phyloP scores from a whole-genome alignment of 176 grass and related monocot species.

The Carex parvula region DNA sequence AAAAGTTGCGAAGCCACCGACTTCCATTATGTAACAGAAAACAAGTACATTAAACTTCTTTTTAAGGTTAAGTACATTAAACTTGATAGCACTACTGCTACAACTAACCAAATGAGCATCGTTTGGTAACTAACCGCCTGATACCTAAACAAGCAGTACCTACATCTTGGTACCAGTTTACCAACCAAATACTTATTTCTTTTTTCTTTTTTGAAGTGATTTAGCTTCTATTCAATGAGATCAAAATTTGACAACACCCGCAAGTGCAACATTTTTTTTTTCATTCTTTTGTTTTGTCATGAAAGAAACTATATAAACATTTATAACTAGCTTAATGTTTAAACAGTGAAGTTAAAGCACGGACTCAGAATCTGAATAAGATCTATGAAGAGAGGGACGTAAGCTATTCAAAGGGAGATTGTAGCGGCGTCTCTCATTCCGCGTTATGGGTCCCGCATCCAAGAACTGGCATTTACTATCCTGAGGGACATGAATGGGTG shows the following conservation, averaged over 20 bases:
- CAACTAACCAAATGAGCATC: background rate
- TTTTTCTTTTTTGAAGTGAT: background rate
- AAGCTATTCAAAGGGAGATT: conserved; percentile 5
- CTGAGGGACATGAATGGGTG: conserved; percentile 83
- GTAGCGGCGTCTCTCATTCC: background rate
- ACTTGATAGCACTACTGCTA: background rate
- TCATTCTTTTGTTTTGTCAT: background rate
- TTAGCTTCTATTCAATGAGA: background rate
- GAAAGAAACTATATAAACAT: background rate
- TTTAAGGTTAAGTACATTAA: background rate
- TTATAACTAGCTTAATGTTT: background rate
- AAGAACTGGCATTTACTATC: conserved; percentile 95
- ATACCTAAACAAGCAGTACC: background rate
- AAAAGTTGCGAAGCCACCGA: background rate
- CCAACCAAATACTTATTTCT: background rate
- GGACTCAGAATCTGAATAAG: conserved; percentile 13
- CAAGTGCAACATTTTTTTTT: background rate
- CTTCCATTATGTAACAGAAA: background rate
- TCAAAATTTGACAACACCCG: background rate
- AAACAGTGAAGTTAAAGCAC: conserved; percentile 17
- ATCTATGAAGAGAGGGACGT: background rate
- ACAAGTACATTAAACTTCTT: background rate
- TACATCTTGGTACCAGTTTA: background rate
- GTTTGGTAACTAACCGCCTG: background rate
- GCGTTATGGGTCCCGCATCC: conserved; percentile 74